Evolutionary conservation across 129 eudicot species (phyloP).

Genomic region (Flaveria linearis): DNA sequence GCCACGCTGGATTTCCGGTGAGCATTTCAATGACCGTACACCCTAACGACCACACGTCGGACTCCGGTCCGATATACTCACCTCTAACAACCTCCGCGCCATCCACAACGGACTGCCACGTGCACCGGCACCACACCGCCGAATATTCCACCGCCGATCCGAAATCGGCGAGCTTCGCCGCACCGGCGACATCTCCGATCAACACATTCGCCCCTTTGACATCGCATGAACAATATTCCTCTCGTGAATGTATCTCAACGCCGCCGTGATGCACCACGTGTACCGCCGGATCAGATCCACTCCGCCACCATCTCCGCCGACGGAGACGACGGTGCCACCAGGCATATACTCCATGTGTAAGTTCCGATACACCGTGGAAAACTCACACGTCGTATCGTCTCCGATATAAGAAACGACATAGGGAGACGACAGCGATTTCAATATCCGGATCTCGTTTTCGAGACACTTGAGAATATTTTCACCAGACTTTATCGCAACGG

Average conservation of each 20-base stretch:
- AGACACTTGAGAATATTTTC: slow-evolving; percentile 30
- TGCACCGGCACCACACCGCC: background rate
- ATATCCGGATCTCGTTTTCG: slow-evolving; percentile 62
- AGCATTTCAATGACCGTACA: slow-evolving; percentile 75
- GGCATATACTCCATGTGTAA: slow-evolving; percentile 74
- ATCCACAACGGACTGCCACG: slow-evolving; percentile 89
- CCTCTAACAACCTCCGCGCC: slow-evolving; percentile 81
- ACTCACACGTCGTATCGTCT: slow-evolving; percentile 50
- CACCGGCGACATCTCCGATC: slow-evolving; percentile 38
- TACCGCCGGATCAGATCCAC: slow-evolving; percentile 24
- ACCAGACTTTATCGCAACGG: slow-evolving; percentile 28
- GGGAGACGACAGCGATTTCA: slow-evolving; percentile 55
- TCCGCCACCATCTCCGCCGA: slow-evolving; percentile 18
- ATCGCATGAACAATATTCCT: slow-evolving; percentile 69
- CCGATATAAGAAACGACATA: slow-evolving; percentile 58
- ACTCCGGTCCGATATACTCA: slow-evolving; percentile 72
- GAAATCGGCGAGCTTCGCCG: slow-evolving; percentile 69
- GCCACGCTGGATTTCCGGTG: slow-evolving; percentile 74
- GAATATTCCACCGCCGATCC: slow-evolving; percentile 53
- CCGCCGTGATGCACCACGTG: slow-evolving; percentile 58
- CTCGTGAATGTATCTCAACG: slow-evolving; percentile 54
- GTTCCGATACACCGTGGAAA: slow-evolving; percentile 40
- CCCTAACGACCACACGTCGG: slow-evolving; percentile 83
- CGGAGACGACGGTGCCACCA: slow-evolving; percentile 58
- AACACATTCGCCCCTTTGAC: slow-evolving; percentile 67